Conservation (phyloP, 2,329 filamentous ascomycete species). For the Fonsecaea pugnacius region DNA sequence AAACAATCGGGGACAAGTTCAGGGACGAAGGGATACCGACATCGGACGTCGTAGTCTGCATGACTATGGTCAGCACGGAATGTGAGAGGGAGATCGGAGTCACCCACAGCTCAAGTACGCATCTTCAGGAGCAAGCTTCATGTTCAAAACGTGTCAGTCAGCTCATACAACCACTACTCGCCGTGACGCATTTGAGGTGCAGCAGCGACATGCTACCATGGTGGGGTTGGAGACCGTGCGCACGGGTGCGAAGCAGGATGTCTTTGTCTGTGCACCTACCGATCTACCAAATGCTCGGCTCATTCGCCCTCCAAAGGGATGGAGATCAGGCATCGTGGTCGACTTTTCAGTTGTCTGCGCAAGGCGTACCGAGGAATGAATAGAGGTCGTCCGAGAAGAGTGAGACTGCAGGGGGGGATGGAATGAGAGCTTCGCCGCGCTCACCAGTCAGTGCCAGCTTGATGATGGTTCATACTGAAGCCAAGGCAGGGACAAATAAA, state of each 20-base stretch:
- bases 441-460: not conserved
- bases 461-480: constrained; percentile 3
- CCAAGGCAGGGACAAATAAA: not conserved
- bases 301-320: constrained; percentile 59
- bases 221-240: not conserved
- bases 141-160: constrained; percentile 27
- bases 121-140: constrained; percentile 64
- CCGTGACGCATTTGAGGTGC: not conserved
- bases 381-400: not conserved
- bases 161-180: not conserved
- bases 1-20: not conserved
- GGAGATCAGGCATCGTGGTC: constrained; percentile 44
- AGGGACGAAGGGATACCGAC: constrained; percentile 51
- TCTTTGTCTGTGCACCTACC: constrained; percentile 42
- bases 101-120: constrained; percentile 72
- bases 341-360: constrained; percentile 3
- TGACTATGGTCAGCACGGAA: not conserved
- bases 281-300: constrained; percentile 57
- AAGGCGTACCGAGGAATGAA: not conserved
- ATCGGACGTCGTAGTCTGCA: constrained; percentile 67
- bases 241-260: not conserved
- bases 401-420: not conserved
- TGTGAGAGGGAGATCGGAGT: not conserved
- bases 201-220: not conserved
- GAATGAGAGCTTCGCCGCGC: constrained; percentile 4